A percentile compares a stretch with the other conserved stretches of the same genome.
phyloP scores from a whole-genome alignment of 371 early-diverging fungal species.

The Mucor racemosus region DNA sequence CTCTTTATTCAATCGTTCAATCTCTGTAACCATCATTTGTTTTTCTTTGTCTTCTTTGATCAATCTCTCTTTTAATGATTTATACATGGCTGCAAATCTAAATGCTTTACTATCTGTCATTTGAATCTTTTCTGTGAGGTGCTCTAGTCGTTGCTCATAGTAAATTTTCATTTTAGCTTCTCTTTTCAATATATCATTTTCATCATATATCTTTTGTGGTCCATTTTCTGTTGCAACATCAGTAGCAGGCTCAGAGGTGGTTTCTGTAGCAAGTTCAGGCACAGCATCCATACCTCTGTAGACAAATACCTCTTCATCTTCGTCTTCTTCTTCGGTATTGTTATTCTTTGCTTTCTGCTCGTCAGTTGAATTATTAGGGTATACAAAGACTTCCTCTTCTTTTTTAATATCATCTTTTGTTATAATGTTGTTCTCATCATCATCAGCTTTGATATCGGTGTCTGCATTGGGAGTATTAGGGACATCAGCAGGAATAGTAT shows the following conservation, averaged over 20 bases:
- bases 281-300: constrained; percentile 47
- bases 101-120: constrained; percentile 46
- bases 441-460: background rate
- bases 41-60: constrained; percentile 31
- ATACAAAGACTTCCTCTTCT: constrained; percentile 47
- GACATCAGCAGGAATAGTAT: constrained; percentile 2
- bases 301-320: constrained; percentile 44
- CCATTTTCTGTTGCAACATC: background rate
- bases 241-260: background rate
- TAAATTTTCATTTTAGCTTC: constrained; percentile 32
- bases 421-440: background rate
- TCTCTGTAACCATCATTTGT: constrained; percentile 27
- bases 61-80: constrained; percentile 35
- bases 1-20: constrained; percentile 38
- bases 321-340: constrained; percentile 6
- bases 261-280: background rate
- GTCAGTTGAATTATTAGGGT: constrained; percentile 24
- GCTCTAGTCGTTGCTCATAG: constrained; percentile 37
- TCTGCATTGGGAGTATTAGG: background rate
- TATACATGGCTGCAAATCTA: constrained; percentile 38
- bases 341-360: background rate
- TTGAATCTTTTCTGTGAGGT: constrained; percentile 48
- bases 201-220: background rate
- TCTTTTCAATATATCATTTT: constrained; percentile 14
- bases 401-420: constrained; percentile 29